Conservation (phyloP, 2,329 filamentous ascomycete species). For the Aphanocladium album region DNA sequence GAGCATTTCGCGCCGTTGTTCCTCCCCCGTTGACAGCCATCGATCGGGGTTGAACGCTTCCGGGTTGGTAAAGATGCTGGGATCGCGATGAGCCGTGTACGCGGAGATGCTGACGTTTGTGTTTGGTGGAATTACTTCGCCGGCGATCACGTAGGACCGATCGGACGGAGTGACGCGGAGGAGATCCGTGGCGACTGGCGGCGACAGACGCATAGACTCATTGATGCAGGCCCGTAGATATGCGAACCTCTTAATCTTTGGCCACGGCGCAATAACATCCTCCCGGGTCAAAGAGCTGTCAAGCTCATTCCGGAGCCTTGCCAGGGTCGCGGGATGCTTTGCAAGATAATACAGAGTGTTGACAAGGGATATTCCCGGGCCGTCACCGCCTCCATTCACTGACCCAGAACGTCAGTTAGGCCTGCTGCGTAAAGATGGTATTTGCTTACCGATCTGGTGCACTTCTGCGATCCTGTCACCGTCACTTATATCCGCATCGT, state of each 20-base stretch:
- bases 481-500: not conserved
- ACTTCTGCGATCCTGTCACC: not conserved
- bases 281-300: not conserved
- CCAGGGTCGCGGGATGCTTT: not conserved
- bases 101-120: not conserved
- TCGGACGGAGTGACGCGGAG: not conserved
- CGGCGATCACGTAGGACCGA: not conserved
- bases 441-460: not conserved
- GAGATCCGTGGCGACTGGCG: not conserved
- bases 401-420: not conserved
- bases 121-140: not conserved
- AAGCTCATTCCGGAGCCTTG: not conserved
- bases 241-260: not conserved
- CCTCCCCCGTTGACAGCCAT: not conserved
- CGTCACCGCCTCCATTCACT: not conserved
- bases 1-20: not conserved
- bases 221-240: not conserved
- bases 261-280: not conserved
- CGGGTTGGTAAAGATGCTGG: not conserved
- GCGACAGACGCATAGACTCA: not conserved
- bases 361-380: not conserved
- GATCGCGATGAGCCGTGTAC: not conserved
- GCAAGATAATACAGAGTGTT: not conserved
- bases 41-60: not conserved
- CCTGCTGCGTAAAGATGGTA: not conserved